A percentile compares a stretch with the other conserved stretches of the same genome.
phyloP scores from a whole-genome alignment of 768 basidiomycete species.

The Psilocybe azurescens region DNA sequence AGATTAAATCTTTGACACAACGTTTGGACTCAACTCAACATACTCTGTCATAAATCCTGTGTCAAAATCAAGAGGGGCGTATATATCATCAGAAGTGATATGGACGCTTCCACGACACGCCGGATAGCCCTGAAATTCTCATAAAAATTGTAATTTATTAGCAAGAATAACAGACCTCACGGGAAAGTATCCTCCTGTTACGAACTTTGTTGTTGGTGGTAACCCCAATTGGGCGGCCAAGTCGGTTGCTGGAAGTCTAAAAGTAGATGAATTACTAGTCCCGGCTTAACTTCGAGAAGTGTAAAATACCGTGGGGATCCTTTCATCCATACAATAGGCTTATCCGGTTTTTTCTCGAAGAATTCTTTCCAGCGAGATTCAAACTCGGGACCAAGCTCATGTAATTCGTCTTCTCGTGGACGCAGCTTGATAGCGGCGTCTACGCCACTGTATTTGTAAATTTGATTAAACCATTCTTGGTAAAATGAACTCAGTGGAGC shows the following conservation, averaged over 20 bases:
- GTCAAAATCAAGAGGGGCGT: slow-evolving; percentile 29
- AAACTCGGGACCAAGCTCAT: slow-evolving; percentile 53
- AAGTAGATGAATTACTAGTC: background rate
- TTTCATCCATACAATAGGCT: slow-evolving; percentile 44
- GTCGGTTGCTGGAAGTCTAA: slow-evolving; percentile 6
- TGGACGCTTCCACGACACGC: slow-evolving; percentile 43
- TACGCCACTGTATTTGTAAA: slow-evolving; percentile 39
- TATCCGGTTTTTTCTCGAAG: slow-evolving; percentile 56
- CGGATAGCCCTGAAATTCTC: slow-evolving; percentile 23
- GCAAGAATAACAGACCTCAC: background rate
- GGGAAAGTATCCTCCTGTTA: background rate
- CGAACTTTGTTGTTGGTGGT: background rate
- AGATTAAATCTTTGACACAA: background rate
- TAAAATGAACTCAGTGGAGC: background rate
- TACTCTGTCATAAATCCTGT: slow-evolving; percentile 29
- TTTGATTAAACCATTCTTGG: background rate
- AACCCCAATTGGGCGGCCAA: background rate
- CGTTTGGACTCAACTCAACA: background rate
- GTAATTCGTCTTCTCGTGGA: slow-evolving; percentile 53
- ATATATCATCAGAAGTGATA: slow-evolving; percentile 38
- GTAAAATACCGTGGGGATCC: slow-evolving; percentile 39
- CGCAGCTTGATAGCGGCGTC: slow-evolving; percentile 64
- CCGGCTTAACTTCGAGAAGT: slow-evolving; percentile 34
- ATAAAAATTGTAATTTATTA: background rate
- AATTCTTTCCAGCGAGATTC: slow-evolving; percentile 49